Evolutionary conservation across 2,329 filamentous ascomycete genomes (phyloP).

Genomic region (Venturia aucupariae): DNA sequence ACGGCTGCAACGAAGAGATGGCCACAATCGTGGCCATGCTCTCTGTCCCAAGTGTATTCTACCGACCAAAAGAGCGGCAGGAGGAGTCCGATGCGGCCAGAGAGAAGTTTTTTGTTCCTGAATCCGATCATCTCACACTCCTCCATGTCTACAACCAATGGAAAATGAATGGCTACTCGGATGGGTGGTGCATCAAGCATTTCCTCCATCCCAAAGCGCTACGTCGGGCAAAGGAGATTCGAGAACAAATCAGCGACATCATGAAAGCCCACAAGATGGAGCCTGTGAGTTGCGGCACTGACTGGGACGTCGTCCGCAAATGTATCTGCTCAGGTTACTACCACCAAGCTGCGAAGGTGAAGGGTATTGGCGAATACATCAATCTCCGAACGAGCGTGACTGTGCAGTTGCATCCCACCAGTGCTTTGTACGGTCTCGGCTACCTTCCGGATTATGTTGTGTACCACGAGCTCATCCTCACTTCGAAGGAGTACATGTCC

Average conservation of each 20-base stretch:
- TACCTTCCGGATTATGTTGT: conserved; percentile 95
- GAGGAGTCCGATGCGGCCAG: conserved; percentile 92
- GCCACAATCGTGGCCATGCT: conserved; percentile 97
- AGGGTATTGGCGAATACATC: conserved; percentile 94
- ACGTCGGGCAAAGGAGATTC: conserved; percentile 83
- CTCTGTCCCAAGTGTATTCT: conserved; percentile 92
- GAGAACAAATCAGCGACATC: conserved; percentile 87
- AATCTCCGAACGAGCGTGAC: conserved; percentile 92
- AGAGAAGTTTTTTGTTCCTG: conserved; percentile 97
- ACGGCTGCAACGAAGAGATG: conserved; percentile 95
- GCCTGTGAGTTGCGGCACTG: conserved; percentile 80
- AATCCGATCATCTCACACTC: conserved; percentile 92
- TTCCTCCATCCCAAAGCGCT: conserved; percentile 95
- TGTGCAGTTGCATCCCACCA: conserved; percentile 89
- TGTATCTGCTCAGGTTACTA: conserved; percentile 98
- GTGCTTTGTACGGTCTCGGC: conserved; percentile 81
- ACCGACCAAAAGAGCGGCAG: conserved; percentile 89
- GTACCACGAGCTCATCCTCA: conserved; percentile 96
- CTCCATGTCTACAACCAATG: conserved; percentile 94
- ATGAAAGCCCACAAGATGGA: conserved; percentile 90
- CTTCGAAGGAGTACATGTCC: conserved; percentile 95
- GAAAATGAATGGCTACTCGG: conserved; percentile 81
- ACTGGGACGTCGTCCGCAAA: conserved; percentile 92
- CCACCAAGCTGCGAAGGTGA: conserved; percentile 91
- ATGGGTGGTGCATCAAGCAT: conserved; percentile 86